Evolutionary conservation across 352 stramenopile genomes (phyloP), one percentile per base, ranked within the genome.

Genomic region (Globisporangium polare): DNA sequence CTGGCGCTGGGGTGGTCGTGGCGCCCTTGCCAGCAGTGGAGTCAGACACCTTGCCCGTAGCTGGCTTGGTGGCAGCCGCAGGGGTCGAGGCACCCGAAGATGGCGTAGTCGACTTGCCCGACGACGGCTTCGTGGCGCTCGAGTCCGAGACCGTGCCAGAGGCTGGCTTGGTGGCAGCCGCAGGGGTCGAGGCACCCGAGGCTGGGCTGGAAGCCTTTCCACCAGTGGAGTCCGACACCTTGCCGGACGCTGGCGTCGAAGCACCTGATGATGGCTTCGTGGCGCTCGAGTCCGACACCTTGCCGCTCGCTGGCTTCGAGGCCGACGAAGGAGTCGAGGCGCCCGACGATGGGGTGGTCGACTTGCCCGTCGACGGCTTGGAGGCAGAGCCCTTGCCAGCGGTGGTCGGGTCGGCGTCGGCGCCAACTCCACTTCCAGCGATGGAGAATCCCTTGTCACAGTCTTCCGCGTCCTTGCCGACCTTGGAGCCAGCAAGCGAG

Each of bases 371-470:
- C 39, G 39, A 45, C 15, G 17, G 4, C 53, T 53, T 5, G 35
- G 33, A 39, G 33, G 33, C 2, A 39, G 33, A 54, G 13, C 26
- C 22, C 49, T 63, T 63, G 24, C 35, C 54, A 13, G 62, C 62
- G 49, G 20, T 46, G 58, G 54, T 62, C 47, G 20, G 54, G n/a
- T 49, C 45, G 26, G 29, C 45, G 33, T 63, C 56, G 15, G 56
- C 56, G 29, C 31, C 43, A 35, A 62, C 31, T 47, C 53, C 53
- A 51, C 53, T 60, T 60, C 53, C 53, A 22, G 53, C 53, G 53
- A 60, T 51, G 37, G 53, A 60, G 37, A 60, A 60, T 10, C 53
- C 53, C 46, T 62, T 55, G 33, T 62, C 57, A 33, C 46, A 62
- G 56, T 62, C 56, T 8, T 55, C 61, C 2, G 27, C 45, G 26